Percentiles rank a stretch among this genome's conserved stretches.
phyloP scores from a whole-genome alignment of 2,329 filamentous ascomycete species.

The Aspergillus calidoustus region DNA sequence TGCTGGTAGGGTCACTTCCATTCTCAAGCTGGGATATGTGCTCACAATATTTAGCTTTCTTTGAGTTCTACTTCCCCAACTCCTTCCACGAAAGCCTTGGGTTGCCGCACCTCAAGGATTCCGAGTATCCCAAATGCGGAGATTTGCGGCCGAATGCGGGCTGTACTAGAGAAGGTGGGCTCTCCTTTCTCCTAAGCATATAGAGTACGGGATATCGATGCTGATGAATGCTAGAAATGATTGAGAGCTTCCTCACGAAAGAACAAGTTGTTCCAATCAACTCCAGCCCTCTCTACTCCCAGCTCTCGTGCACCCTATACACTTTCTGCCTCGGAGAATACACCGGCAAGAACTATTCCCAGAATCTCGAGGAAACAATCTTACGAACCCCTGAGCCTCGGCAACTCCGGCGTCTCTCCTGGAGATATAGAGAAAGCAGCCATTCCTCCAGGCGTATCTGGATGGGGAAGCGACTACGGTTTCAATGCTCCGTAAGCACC shows the following conservation, averaged over 20 bases:
- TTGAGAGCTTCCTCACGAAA: slow-evolving; percentile 36
- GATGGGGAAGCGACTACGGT: slow-evolving; percentile 44
- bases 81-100: slow-evolving; percentile 41
- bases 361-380: slow-evolving; percentile 31
- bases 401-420: slow-evolving; percentile 33
- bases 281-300: slow-evolving; percentile 48
- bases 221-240: slow-evolving; percentile 32
- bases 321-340: slow-evolving; percentile 38
- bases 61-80: slow-evolving; percentile 45
- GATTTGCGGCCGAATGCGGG: slow-evolving; percentile 40
- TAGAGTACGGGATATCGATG: neutral
- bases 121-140: slow-evolving; percentile 44
- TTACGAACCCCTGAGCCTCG: slow-evolving; percentile 29
- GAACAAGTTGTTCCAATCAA: slow-evolving; percentile 37
- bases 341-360: slow-evolving; percentile 31
- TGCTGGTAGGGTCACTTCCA: slow-evolving; percentile 37
- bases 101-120: slow-evolving; percentile 41
- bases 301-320: slow-evolving; percentile 46
- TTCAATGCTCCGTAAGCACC: slow-evolving; percentile 38
- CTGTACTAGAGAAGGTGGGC: slow-evolving; percentile 41
- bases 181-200: neutral
- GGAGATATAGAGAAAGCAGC: slow-evolving; percentile 37
- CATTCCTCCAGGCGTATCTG: slow-evolving; percentile 36
- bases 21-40: neutral
- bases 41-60: slow-evolving; percentile 31